These are phyloP conservation scores for Rhizophagus prolifer DNA, from an alignment of 192 early-diverging fungal genomes.

Conservation along the genomic window DNA sequence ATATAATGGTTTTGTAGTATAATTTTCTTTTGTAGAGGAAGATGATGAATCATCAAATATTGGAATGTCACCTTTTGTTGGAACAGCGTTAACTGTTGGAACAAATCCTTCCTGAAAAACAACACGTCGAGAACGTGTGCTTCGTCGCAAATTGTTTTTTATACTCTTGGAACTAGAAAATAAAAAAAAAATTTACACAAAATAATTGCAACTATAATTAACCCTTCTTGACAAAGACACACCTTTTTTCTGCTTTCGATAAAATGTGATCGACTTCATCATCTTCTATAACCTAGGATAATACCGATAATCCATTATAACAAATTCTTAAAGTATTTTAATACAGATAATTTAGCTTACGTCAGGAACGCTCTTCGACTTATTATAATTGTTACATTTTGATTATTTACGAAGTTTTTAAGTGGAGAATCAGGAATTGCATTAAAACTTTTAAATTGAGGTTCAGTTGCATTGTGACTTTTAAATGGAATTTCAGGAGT, in stretches of 20 bases:
- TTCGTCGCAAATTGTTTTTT: constrained; percentile 8
- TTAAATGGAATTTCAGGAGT: background rate
- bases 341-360: background rate
- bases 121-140: background rate
- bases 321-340: background rate
- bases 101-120: background rate
- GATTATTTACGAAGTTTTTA: background rate
- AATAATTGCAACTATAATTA: background rate
- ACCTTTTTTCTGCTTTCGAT: background rate
- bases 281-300: background rate
- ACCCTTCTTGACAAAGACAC: background rate
- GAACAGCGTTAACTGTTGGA: constrained; percentile 3
- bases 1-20: background rate
- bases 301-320: background rate
- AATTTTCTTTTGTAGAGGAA: background rate
- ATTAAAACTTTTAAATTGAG: background rate
- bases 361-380: constrained; percentile 6
- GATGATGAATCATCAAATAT: background rate
- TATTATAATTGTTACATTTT: background rate
- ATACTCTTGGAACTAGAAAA: background rate
- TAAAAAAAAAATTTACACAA: background rate
- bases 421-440: background rate
- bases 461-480: background rate
- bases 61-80: constrained; percentile 1
- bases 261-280: constrained; percentile 14